Conservation (phyloP, 306 rosid genomes). For the Alnus rubra region DNA sequence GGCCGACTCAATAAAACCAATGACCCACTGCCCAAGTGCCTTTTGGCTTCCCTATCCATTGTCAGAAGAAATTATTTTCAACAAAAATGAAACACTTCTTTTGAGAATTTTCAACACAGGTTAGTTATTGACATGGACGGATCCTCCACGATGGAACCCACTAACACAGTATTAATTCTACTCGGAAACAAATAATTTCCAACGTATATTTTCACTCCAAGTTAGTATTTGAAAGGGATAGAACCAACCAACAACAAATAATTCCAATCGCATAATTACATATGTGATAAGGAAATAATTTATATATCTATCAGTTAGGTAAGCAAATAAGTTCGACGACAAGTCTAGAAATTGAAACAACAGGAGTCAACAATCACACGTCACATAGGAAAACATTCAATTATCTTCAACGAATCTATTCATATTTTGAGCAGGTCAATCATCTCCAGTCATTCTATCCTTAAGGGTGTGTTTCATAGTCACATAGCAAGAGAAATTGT, state of each 20-base stretch:
- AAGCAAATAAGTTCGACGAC: not conserved
- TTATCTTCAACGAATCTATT: too few relatives aligned
- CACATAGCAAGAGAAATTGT: not conserved
- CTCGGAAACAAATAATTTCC: too few relatives aligned
- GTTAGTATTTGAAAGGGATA: too few relatives aligned
- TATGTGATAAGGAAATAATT: not conserved
- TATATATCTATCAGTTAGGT: not conserved
- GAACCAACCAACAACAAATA: too few relatives aligned
- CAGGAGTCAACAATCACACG: not conserved
- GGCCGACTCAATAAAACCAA: conserved; percentile 14
- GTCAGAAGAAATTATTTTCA: conserved; percentile 30
- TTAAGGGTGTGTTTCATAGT: too few relatives aligned
- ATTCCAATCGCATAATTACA: not conserved
- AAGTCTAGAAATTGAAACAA: not conserved
- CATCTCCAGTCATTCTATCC: not conserved
- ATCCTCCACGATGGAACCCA: too few relatives aligned
- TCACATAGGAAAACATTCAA: not conserved
- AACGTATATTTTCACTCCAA: too few relatives aligned
- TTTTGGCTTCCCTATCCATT: conserved; percentile 21
- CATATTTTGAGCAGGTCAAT: not conserved
- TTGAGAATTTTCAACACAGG: conserved; percentile 17
- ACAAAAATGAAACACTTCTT: conserved; percentile 28
- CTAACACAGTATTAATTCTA: too few relatives aligned
- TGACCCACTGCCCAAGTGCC: conserved; percentile 4
- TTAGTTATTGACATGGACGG: too few relatives aligned